Percentiles rank a stretch among this genome's conserved stretches.
Evolutionary conservation across 2,329 filamentous ascomycete species (phyloP).

Genomic region (Fusarium sp.): DNA sequence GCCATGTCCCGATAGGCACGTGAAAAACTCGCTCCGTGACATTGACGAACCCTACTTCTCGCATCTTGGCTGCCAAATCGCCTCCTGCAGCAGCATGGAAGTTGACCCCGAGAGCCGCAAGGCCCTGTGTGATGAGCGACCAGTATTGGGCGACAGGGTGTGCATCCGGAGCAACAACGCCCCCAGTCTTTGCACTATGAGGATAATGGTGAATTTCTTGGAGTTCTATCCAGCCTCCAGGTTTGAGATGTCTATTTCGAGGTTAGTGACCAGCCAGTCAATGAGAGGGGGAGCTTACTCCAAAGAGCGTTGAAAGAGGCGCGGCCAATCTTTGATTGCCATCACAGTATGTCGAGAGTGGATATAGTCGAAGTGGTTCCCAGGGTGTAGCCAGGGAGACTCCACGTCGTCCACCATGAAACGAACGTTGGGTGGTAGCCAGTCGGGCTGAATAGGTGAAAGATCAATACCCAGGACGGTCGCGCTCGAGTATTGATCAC

Average conservation of each 20-base stretch:
- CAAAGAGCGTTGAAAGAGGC: constrained; percentile 57
- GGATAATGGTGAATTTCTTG: constrained; percentile 69
- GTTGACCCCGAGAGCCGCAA: constrained; percentile 63
- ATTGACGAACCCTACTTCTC: constrained; percentile 67
- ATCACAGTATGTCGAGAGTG: constrained; percentile 72
- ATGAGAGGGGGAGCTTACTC: constrained; percentile 32
- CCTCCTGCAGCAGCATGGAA: constrained; percentile 61
- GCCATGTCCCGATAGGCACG: constrained; percentile 70
- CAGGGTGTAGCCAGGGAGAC: constrained; percentile 68
- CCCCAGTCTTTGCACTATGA: constrained; percentile 59
- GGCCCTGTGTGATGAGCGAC: constrained; percentile 61
- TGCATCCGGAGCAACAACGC: constrained; percentile 53
- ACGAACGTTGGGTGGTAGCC: constrained; percentile 69
- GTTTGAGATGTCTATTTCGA: constrained; percentile 62
- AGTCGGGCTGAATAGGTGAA: constrained; percentile 66
- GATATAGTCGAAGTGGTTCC: constrained; percentile 72
- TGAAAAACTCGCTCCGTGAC: constrained; percentile 66
- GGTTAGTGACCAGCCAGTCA: neutral
- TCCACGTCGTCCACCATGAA: constrained; percentile 74
- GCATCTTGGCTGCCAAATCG: constrained; percentile 61
- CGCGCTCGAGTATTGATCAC: constrained; percentile 60
- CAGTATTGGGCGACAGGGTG: constrained; percentile 65
- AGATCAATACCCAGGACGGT: constrained; percentile 63
- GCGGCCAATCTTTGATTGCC: constrained; percentile 70
- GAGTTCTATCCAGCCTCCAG: constrained; percentile 70